Evolutionary conservation across 225 moss, liverwort and hornwort genomes (phyloP).

Genomic region (Rhytidiadelphus loreus): DNA sequence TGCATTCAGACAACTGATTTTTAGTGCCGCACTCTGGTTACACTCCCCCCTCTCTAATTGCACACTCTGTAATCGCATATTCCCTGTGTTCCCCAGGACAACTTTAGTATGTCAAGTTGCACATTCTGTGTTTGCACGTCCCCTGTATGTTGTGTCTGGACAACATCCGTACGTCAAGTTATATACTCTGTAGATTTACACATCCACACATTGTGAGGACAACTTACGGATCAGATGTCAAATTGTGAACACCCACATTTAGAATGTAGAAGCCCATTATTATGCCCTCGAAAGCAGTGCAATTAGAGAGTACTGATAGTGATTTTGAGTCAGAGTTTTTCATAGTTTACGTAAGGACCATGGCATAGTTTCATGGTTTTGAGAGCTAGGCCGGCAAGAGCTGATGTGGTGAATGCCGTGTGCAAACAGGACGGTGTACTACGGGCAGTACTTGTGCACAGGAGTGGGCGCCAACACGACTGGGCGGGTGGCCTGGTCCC

Average conservation of each 20-base stretch:
- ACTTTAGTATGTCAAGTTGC: too few relatives aligned
- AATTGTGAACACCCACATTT: neutral
- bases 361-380: neutral
- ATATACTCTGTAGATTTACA: neutral
- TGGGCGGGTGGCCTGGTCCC: constrained; percentile 24
- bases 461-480: constrained; percentile 25
- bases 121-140: neutral
- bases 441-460: constrained; percentile 31
- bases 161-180: neutral
- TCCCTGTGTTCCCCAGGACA: neutral
- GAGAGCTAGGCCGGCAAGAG: neutral
- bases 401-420: neutral
- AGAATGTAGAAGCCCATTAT: neutral
- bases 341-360: neutral
- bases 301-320: neutral
- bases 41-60: neutral
- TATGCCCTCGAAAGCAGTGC: neutral
- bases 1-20: too few relatives aligned
- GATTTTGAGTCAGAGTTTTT: neutral
- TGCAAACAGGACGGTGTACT: constrained; percentile 30
- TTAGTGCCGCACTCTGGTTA: neutral
- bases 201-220: neutral
- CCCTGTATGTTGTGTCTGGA: neutral
- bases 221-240: neutral
- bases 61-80: neutral